Percentiles rank a stretch among this genome's conserved stretches.
phyloP scores from a whole-genome alignment of 2,329 filamentous ascomycete species.

The Didymosphaeria variabile region DNA sequence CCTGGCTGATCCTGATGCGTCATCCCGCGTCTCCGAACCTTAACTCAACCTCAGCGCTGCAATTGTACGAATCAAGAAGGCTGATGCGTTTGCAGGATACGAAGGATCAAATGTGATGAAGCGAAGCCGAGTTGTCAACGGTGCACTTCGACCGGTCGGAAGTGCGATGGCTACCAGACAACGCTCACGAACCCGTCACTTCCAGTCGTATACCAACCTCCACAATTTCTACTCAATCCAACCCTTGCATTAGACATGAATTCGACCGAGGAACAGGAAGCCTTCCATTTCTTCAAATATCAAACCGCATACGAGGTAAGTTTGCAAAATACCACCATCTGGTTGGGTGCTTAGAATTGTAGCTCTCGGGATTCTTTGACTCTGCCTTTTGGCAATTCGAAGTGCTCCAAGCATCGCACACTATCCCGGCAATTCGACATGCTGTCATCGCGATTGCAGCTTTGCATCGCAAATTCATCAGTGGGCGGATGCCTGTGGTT shows the following conservation, averaged over 20 bases:
- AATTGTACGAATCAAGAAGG: background rate
- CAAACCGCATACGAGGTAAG: conserved; percentile 32
- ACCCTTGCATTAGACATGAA: conserved; percentile 26
- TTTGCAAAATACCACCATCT: too few relatives aligned
- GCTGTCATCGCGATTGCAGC: conserved; percentile 42
- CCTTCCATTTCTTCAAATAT: conserved; percentile 42
- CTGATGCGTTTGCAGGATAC: conserved; percentile 32
- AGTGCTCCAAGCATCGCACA: conserved; percentile 43
- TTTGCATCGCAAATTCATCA: conserved; percentile 43
- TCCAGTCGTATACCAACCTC: conserved; percentile 19
- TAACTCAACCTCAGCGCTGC: conserved; percentile 13
- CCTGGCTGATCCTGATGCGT: conserved; percentile 5
- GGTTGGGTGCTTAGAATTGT: background rate
- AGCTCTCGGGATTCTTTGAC: conserved; percentile 40
- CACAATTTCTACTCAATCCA: conserved; percentile 24
- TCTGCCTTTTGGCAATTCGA: conserved; percentile 44
- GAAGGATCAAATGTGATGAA: conserved; percentile 47
- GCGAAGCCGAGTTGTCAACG: conserved; percentile 41
- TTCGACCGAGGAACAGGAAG: conserved; percentile 34
- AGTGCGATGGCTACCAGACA: conserved; percentile 41
- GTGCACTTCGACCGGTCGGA: conserved; percentile 43
- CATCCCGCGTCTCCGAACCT: conserved; percentile 4
- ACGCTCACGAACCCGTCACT: conserved; percentile 1
- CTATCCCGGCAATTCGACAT: conserved; percentile 40
- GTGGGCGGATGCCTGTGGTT: conserved; percentile 30